These are phyloP conservation scores for Apophysomyces sp. DNA, from an alignment of 371 early-diverging fungal genomes.

Conservation along the genomic window DNA sequence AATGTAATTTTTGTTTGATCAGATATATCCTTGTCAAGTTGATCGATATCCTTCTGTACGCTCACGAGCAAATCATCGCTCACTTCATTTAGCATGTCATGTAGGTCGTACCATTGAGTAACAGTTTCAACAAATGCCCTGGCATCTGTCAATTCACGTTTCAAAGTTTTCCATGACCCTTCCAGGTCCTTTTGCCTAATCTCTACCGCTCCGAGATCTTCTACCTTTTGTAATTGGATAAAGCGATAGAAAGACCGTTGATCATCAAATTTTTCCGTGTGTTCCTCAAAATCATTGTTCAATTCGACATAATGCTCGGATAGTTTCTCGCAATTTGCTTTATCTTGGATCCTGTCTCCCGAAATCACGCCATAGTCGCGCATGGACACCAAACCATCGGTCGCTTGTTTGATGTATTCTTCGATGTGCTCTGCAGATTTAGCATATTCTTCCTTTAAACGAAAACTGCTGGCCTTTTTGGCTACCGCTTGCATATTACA, in stretches of 20 bases:
- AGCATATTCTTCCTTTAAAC: conserved; percentile 1
- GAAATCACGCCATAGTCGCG: conserved; percentile 2
- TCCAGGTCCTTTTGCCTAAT: not conserved
- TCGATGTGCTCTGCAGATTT: not conserved
- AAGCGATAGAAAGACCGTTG: conserved; percentile 8
- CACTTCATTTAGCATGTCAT: conserved; percentile 2
- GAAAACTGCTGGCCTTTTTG: not conserved
- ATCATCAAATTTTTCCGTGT: not conserved
- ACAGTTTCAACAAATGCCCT: not conserved
- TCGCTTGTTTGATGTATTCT: not conserved
- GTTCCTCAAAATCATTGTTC: not conserved
- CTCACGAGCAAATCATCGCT: not conserved
- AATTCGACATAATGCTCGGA: not conserved
- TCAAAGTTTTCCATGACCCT: not conserved
- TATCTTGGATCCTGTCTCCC: not conserved
- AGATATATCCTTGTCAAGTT: not conserved
- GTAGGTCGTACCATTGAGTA: conserved; percentile 9
- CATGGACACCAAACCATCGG: not conserved
- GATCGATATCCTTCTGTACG: not conserved
- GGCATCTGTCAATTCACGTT: not conserved
- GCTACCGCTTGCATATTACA: conserved; percentile 4
- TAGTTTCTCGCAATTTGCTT: not conserved
- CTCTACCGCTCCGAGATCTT: not conserved
- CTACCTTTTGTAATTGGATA: conserved; percentile 7
- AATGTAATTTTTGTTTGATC: not conserved